Base-by-base conservation (phyloP, 2,329 filamentous ascomycete species). In the Chrysoporthe puriensis region DNA sequence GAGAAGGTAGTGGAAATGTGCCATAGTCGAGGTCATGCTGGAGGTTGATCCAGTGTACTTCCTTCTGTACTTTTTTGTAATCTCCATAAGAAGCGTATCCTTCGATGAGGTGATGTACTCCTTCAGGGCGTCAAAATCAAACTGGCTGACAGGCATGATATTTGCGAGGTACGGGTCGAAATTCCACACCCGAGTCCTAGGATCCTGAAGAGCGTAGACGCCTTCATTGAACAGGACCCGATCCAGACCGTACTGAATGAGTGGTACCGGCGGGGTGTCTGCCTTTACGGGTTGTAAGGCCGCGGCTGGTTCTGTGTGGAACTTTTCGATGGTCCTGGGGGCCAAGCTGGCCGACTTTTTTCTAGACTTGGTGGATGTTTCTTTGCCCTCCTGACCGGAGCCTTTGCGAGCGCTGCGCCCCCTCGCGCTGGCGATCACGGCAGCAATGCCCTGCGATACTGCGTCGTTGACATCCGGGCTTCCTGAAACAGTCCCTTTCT, bases 41-140 rank as follows among this genome's bases (percentile, higher is more conserved):
- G 96, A 99, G 0, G 96, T 98, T 14, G 96, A 99, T 11, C 96
- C 96, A 13, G 94, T 90, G 76, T 96, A 99, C 75, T 91, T 96
- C 77, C 90, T 93, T 14, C 84, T 80, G 69, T 91, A 79, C 64
- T 88, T 79, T 62, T 84, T 82, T 1, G 93, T 92, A 54, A 96
- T 86, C 1, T 84, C 77, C n/a, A 90, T 85, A 14, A 99, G 83
- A 4, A 84, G 88, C 6, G 81, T 79, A 76, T 99, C 96, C 76
- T 92, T 90, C 11, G 95, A 98, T 0, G 96, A 97, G 0, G 94
- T 97, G 71, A 97, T 89, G 78, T 97, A 99, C 70, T 90, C 85
- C 77, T 92, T 93, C 64, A 99, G 79, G 3, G 93, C 90, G 67
- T 92, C 86, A 77, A 97, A 99, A 75, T 99, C 93, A 75, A 99